Percentiles rank a stretch among this genome's conserved stretches.
phyloP scores from a whole-genome alignment of 768 basidiomycete genomes.

The Tricholoma saponaceum region DNA sequence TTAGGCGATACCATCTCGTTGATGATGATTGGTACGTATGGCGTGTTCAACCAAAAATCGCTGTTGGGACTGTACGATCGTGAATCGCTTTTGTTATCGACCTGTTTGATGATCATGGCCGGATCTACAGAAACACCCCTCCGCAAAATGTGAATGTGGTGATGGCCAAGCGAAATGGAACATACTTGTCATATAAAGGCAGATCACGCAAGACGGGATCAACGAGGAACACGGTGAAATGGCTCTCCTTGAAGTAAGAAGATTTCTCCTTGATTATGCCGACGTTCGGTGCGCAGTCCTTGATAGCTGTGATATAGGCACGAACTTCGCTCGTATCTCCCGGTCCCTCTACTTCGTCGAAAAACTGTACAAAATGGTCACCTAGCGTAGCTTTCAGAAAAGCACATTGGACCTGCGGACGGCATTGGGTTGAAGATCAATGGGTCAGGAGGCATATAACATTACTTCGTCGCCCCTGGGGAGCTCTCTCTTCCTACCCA shows the following conservation, averaged over 20 bases:
- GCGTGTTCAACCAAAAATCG: background rate
- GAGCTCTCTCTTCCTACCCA: background rate
- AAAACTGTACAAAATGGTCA: background rate
- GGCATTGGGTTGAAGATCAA: background rate
- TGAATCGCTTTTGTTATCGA: background rate
- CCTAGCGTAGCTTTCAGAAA: background rate
- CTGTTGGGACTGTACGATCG: constrained; percentile 1
- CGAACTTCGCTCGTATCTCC: background rate
- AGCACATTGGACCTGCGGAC: background rate
- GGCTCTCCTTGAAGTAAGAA: constrained; percentile 1
- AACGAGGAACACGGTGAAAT: background rate
- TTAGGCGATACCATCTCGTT: background rate
- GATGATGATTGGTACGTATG: constrained; percentile 1
- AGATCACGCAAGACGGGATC: background rate
- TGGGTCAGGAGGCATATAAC: background rate
- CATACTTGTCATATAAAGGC: background rate
- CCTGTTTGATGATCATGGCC: background rate
- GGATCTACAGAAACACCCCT: background rate
- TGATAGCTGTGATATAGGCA: background rate
- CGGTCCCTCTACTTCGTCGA: background rate
- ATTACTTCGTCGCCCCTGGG: background rate
- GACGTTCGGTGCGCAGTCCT: background rate
- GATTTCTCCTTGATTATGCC: background rate
- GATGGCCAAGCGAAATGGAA: background rate
- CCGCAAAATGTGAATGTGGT: background rate